Evolutionary conservation across 1,284 basidiomycete species (phyloP).

Genomic region (Fomitiporia mediterranea): DNA sequence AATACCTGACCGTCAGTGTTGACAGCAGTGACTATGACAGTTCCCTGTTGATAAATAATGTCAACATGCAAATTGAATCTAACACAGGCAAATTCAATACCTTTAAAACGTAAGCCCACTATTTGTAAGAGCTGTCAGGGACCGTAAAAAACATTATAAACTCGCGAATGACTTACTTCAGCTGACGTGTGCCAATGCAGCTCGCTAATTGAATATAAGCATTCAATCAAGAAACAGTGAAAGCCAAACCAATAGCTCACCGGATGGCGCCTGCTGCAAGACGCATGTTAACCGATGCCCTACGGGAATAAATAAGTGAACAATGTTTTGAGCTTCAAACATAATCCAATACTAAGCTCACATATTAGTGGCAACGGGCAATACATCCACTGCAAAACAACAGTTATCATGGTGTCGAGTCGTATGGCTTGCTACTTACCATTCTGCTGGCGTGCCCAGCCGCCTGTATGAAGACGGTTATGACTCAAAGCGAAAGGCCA

Average conservation of each 20-base stretch:
- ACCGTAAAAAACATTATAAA: not conserved
- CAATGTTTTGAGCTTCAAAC: not conserved
- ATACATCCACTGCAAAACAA: conserved; percentile 30
- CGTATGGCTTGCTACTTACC: conserved; percentile 27
- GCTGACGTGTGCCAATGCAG: conserved; percentile 56
- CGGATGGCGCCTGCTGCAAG: conserved; percentile 50
- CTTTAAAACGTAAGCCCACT: conserved; percentile 50
- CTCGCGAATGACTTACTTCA: conserved; percentile 35
- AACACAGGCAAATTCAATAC: conserved; percentile 15
- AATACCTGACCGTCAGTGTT: conserved; percentile 45
- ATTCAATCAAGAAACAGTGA: not conserved
- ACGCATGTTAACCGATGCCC: conserved; percentile 51
- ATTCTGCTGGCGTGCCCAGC: conserved; percentile 56
- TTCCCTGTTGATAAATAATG: conserved; percentile 30
- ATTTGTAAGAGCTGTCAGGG: conserved; percentile 16
- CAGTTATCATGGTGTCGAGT: not conserved
- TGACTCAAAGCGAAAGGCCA: conserved; percentile 58
- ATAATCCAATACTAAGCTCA: conserved; percentile 23
- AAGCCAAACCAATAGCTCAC: conserved; percentile 24
- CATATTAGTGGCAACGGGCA: conserved; percentile 42
- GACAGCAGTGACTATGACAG: conserved; percentile 43
- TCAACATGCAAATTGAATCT: not conserved
- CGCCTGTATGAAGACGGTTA: conserved; percentile 48
- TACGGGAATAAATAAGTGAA: conserved; percentile 23
- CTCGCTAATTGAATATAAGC: conserved; percentile 33